Base-by-base conservation (phyloP, 2,329 filamentous ascomycete species). In the Samsoniella hepiali region DNA sequence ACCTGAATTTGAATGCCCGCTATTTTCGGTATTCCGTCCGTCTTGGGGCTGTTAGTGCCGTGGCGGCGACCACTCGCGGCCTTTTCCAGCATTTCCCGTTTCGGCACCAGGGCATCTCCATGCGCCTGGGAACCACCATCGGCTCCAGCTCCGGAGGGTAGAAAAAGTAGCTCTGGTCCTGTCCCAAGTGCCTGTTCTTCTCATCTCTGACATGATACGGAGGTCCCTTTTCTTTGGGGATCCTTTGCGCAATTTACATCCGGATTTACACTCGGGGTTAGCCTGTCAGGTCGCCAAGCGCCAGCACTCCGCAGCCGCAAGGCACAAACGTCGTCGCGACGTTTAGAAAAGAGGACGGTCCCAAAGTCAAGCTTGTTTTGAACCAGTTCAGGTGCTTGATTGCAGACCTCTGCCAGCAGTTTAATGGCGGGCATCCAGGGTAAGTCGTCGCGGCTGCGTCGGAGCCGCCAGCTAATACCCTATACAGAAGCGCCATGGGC, bases 321-420 rank as follows among this genome's bases (percentile, higher is more conserved):
- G 58, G 47, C 47, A 15, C 82, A 81, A 17, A 81, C 78, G 9
- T 77, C 81, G 49, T 78, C 82, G 34, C 34, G 34, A 58, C 51
- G 1, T 58, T 66, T 40, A 62, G 62, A 45, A 61, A 63, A 7
- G 61, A 63, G 31, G 65, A 68, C 36, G 54, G 53, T 7, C 58
- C 63, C 49, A 72, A 65, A 36, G 70, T 73, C 59, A 80, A 86
- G 56, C 71, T 82, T 27, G 84, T 88, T 2, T 73, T 90, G 58
- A 81, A 80, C 68, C 84, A 83, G 6, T 88, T 89, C 70, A 79
- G 88, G 62, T 76, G 83, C 57, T 74, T 90, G 36, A 87, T 90
- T 64, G 86, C 88, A 51, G 88, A 91, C 70, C 74, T 91, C 3
- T 90, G 87, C 69, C 82, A 90, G 71, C 87, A 90, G 67, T 91